Percentiles rank a stretch among this genome's conserved stretches.
Conservation (phyloP, 306 rosid genomes). For the Prunus salicina region DNA sequence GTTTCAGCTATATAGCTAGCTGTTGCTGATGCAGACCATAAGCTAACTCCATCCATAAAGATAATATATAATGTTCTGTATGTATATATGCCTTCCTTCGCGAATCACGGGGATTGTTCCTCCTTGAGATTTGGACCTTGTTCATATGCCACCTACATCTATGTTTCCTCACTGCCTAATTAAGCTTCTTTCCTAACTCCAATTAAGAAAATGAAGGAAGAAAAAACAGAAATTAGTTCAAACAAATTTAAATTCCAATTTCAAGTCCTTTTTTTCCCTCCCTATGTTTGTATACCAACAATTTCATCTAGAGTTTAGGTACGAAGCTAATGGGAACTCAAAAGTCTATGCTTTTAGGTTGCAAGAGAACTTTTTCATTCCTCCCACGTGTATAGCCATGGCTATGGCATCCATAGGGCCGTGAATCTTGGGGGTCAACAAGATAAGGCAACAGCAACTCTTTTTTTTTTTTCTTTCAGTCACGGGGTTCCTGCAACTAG, state of each 20-base stretch:
- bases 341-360: constrained; percentile 28
- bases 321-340: background rate
- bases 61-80: constrained; percentile 13
- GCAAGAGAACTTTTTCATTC: constrained; percentile 52
- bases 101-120: constrained; percentile 76
- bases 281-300: background rate
- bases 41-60: constrained; percentile 10
- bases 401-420: constrained; percentile 20
- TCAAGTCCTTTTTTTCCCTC: background rate
- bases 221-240: too few species aligned
- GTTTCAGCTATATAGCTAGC: constrained; percentile 28
- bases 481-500: constrained; percentile 57
- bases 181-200: background rate
- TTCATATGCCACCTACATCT: background rate
- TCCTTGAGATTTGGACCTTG: constrained; percentile 29
- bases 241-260: background rate
- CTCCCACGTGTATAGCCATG: constrained; percentile 57
- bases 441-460: constrained; percentile 20
- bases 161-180: constrained; percentile 15
- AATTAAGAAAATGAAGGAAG: background rate
- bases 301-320: background rate
- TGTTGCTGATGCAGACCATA: constrained; percentile 44
- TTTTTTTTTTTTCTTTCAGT: constrained; percentile 13
- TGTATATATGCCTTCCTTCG: constrained; percentile 33
- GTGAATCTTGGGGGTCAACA: constrained; percentile 41